Percentiles rank a stretch among this genome's conserved stretches.
These are phyloP conservation scores for Ettlia oleoabundans DNA, from an alignment of 139 green algal species.

Conservation along the genomic window DNA sequence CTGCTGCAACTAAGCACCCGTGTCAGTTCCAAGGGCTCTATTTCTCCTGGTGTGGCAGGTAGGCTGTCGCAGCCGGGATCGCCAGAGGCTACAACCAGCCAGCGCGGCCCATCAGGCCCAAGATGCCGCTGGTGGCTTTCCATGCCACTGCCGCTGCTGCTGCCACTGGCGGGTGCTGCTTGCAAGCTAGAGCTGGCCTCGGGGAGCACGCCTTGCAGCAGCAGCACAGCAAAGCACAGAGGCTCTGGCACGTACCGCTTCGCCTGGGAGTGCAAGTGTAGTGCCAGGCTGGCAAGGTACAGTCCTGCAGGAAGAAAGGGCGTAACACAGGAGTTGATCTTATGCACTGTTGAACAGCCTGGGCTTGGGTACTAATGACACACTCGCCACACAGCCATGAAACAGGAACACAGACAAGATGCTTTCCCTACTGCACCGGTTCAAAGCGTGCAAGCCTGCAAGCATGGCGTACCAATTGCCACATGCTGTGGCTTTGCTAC, in stretches of 20 bases:
- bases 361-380: too few species aligned
- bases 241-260: conserved; percentile 69
- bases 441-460: not conserved
- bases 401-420: too few species aligned
- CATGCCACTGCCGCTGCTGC: too few species aligned
- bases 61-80: not conserved
- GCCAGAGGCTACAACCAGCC: not conserved
- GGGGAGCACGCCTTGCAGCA: conserved; percentile 39
- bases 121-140: conserved; percentile 3
- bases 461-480: conserved; percentile 26
- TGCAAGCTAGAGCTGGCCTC: not conserved
- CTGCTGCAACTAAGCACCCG: not conserved
- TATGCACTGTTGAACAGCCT: not conserved
- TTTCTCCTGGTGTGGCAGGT: conserved; percentile 10
- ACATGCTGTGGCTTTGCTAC: conserved; percentile 46
- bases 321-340: too few species aligned
- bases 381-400: too few species aligned
- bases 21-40: conserved; percentile 21
- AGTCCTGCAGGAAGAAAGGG: conserved; percentile 25
- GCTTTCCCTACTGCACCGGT: too few species aligned
- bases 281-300: conserved; percentile 47
- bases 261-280: conserved; percentile 56
- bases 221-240: conserved; percentile 60
- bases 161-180: not conserved
- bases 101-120: conserved; percentile 10